A percentile compares a stretch with the other conserved stretches of the same genome.
Evolutionary conservation across 768 basidiomycete species (phyloP).

Genomic region (Lentinula sp.): DNA sequence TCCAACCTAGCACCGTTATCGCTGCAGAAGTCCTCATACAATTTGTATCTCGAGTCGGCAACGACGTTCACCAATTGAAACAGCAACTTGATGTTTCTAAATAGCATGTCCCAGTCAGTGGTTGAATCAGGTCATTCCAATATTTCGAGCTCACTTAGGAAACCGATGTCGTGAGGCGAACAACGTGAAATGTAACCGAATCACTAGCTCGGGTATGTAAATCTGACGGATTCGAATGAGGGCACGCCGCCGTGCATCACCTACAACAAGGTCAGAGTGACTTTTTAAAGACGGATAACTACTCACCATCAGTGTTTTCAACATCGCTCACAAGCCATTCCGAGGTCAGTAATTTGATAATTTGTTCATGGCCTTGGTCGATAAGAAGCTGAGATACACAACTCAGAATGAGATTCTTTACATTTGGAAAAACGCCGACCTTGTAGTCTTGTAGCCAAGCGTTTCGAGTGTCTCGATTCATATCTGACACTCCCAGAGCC

Average conservation of each 20-base stretch:
- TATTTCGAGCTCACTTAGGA: slow-evolving; percentile 48
- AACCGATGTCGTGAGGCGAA: slow-evolving; percentile 56
- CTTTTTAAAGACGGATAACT: background rate
- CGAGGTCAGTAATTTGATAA: slow-evolving; percentile 64
- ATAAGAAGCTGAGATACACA: slow-evolving; percentile 40
- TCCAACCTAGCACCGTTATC: slow-evolving; percentile 54
- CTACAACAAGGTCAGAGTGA: slow-evolving; percentile 17
- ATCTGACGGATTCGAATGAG: slow-evolving; percentile 81
- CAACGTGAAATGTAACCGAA: slow-evolving; percentile 75
- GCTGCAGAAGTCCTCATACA: slow-evolving; percentile 81
- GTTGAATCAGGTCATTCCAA: background rate
- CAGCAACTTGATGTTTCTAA: slow-evolving; percentile 70
- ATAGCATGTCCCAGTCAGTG: background rate
- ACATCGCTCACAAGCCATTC: slow-evolving; percentile 69
- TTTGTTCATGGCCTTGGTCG: slow-evolving; percentile 57
- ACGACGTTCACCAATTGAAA: slow-evolving; percentile 79
- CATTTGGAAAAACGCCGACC: slow-evolving; percentile 26
- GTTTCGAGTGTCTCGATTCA: slow-evolving; percentile 51
- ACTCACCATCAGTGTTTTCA: slow-evolving; percentile 18
- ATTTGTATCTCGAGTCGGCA: slow-evolving; percentile 78
- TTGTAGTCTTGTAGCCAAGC: slow-evolving; percentile 64
- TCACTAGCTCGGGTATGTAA: slow-evolving; percentile 84
- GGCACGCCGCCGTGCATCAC: slow-evolving; percentile 54
- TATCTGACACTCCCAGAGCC: slow-evolving; percentile 47
- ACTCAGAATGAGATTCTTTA: background rate